Evolutionary conservation across 129 eudicot species (phyloP).

Genomic region (Saussurea involucrata): DNA sequence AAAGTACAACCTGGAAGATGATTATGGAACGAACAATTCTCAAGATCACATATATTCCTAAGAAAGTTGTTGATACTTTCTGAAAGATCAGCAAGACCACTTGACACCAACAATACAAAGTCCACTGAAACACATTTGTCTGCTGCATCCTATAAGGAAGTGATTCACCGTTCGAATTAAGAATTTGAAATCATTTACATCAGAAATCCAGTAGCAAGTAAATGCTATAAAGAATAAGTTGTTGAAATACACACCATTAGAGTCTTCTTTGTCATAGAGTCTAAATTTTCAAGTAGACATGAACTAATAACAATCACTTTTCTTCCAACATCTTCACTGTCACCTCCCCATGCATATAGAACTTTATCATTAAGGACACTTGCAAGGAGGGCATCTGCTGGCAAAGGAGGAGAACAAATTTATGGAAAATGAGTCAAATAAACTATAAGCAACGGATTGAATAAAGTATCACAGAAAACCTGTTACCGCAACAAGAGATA

Average conservation of each 20-base stretch:
- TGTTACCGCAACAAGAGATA: conserved; percentile 45
- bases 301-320: conserved; percentile 72
- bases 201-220: background rate
- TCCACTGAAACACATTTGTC: conserved; percentile 76
- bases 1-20: conserved; percentile 57
- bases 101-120: conserved; percentile 52
- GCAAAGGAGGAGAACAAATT: background rate
- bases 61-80: conserved; percentile 53
- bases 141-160: conserved; percentile 63
- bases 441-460: background rate
- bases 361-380: conserved; percentile 62
- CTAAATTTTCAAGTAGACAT: conserved; percentile 44
- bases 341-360: conserved; percentile 66
- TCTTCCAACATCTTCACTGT: conserved; percentile 56
- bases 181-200: background rate
- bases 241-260: conserved; percentile 51
- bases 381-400: conserved; percentile 56
- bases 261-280: conserved; percentile 45
- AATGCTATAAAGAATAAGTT: conserved; percentile 3
- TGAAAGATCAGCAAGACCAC: conserved; percentile 44
- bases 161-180: background rate
- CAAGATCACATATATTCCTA: conserved; percentile 67
- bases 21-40: conserved; percentile 72
- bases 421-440: background rate
- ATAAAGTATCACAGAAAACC: background rate